These are phyloP conservation scores for Xylariaceae sp. DNA, from an alignment of 2,329 filamentous ascomycete species.

Conservation along the genomic window DNA sequence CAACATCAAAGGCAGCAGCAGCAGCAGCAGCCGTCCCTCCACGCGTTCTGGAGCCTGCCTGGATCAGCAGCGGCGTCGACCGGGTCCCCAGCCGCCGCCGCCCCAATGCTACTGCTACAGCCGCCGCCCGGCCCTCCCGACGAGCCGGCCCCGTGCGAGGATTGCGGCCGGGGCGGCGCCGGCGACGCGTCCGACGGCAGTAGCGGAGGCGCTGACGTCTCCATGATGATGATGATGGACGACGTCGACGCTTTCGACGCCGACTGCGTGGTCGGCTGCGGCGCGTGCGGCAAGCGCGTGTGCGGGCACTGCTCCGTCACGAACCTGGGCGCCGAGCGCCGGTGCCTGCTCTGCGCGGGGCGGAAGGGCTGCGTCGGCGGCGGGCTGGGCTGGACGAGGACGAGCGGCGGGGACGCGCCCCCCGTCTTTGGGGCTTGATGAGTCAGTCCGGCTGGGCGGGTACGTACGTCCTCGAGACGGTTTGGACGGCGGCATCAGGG, in stretches of 20 bases:
- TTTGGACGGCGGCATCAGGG: too few species aligned
- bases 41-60: conserved; percentile 54
- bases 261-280: conserved; percentile 34
- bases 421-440: too few species aligned
- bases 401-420: too few species aligned
- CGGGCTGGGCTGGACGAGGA: neutral
- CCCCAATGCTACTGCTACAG: neutral
- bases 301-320: conserved; percentile 54
- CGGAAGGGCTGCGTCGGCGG: conserved; percentile 17
- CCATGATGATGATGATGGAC: conserved; percentile 17
- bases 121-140: too few species aligned
- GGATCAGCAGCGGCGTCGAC: neutral
- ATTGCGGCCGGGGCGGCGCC: conserved; percentile 35
- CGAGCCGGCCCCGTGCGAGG: conserved; percentile 39
- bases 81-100: neutral
- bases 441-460: too few species aligned
- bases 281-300: conserved; percentile 45
- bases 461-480: too few species aligned
- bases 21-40: conserved; percentile 42
- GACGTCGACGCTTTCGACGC: conserved; percentile 30
- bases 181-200: conserved; percentile 15
- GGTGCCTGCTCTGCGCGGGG: conserved; percentile 46
- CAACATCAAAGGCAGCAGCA: too few species aligned
- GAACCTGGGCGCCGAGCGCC: conserved; percentile 45
- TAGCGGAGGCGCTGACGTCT: conserved; percentile 34